Evolutionary conservation across 2,329 filamentous ascomycete species (phyloP), one percentile per base, ranked within the genome.

Genomic region (Cordyceps farinosa): DNA sequence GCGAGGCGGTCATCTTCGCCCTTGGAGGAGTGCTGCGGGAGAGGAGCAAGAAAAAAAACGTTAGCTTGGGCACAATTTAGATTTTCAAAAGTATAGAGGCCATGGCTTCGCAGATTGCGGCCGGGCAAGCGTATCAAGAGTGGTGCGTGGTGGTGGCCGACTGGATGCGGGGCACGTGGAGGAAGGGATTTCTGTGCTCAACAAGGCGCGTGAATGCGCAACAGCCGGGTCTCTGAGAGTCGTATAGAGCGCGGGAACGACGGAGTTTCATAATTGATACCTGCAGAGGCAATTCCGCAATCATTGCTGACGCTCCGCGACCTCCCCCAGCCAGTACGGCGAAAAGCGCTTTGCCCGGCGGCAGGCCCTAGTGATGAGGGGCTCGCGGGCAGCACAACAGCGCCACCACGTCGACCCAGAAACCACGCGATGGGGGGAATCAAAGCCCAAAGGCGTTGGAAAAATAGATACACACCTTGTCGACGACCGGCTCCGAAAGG

Each of bases 401-500:
- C n/a, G 56, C 56, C 27, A 30, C 10, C 32, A 42, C 10, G 51
- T 17, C 29, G 51, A 50, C 45, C 42, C 30, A 17, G 40, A 47
- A 47, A 30, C 10, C 15, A 52, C 34, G 36, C 29, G 54, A 50
- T 55, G 44, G 54, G 47, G 17, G 17, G 27, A 40, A 32, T 30
- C 29, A 38, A 11, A 44, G 34, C 17, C 22, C 36, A 32, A 38
- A 48, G 32, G 29, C 3, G 44, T 36, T n/a, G 32, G 29, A 32
- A 40, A 48, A 54, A 61, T 64, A 48, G 64, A 60, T 64, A 73
- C 74, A 68, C 68, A 99, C 95, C 93, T 99, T 99, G 77, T 98
- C 95, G 78, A 97, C 90, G 74, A 99, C 93, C 74, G 95, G 95
- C 84, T 99, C 95, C 74, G 94, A 98, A 76, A 99, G 89, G 79